These are phyloP conservation scores for Gaertneriomyces semiglobifer DNA, from an alignment of 192 early-diverging fungal genomes.

Conservation along the genomic window DNA sequence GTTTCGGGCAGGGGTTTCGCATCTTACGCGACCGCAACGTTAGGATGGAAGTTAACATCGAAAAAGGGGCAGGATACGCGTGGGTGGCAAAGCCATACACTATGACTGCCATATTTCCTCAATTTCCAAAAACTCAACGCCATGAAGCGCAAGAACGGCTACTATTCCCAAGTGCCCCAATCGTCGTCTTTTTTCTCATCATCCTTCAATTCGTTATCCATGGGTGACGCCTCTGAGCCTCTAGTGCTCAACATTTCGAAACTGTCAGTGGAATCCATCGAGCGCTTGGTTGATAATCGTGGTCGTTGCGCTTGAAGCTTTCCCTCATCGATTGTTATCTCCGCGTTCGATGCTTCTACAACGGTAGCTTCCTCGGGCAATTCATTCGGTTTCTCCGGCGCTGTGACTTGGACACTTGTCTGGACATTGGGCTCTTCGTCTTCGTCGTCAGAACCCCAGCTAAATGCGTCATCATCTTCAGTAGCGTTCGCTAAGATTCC, in stretches of 20 bases:
- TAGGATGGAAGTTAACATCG: too few species aligned
- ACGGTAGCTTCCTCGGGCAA: slow-evolving; percentile 24
- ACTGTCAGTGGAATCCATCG: slow-evolving; percentile 14
- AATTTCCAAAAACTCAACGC: too few species aligned
- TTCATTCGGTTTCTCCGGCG: slow-evolving; percentile 12
- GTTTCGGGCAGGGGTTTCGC: too few species aligned
- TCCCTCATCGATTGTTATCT: slow-evolving; percentile 16
- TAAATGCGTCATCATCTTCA: slow-evolving; percentile 18
- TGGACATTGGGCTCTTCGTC: slow-evolving; percentile 16
- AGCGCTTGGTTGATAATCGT: neutral
- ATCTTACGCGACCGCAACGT: too few species aligned
- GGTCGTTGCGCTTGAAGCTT: neutral
- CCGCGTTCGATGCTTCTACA: slow-evolving; percentile 28
- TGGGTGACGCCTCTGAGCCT: neutral
- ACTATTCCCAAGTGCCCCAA: slow-evolving; percentile 22
- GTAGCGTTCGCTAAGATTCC: neutral
- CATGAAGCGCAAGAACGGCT: too few species aligned
- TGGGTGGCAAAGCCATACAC: too few species aligned
- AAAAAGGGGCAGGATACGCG: too few species aligned
- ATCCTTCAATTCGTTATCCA: neutral
- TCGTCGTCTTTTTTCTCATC: slow-evolving; percentile 19
- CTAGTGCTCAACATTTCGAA: slow-evolving; percentile 21
- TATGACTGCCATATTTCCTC: too few species aligned
- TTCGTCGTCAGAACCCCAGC: slow-evolving; percentile 33
- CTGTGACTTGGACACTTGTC: neutral